Evolutionary conservation across 129 eudicot genomes (phyloP).

Genomic region (Daucus carota): DNA sequence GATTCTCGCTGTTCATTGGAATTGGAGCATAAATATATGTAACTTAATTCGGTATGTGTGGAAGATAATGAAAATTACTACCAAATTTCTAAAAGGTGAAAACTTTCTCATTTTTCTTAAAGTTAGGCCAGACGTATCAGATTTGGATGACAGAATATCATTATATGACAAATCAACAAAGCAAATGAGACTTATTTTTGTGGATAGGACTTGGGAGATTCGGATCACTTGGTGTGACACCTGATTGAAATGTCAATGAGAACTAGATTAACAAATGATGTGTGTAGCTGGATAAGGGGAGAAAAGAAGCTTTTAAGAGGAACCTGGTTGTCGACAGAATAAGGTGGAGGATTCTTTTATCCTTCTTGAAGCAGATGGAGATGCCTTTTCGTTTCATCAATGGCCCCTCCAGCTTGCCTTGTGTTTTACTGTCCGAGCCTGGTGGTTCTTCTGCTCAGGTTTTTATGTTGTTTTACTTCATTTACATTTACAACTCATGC

Average conservation of each 20-base stretch:
- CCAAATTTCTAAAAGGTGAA: neutral
- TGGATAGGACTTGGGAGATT: neutral
- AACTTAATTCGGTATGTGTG: neutral
- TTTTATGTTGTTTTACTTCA: neutral
- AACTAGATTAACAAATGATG: slow-evolving; percentile 1
- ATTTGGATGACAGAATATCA: neutral
- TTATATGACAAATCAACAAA: neutral
- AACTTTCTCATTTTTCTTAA: neutral
- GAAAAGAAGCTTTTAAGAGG: slow-evolving; percentile 19
- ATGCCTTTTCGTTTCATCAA: slow-evolving; percentile 38
- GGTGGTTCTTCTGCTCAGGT: slow-evolving; percentile 74
- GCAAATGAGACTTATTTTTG: neutral
- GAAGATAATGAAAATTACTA: neutral
- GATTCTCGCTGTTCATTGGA: neutral
- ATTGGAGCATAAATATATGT: neutral
- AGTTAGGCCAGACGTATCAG: neutral
- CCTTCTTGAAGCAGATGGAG: slow-evolving; percentile 42
- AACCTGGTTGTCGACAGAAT: slow-evolving; percentile 38
- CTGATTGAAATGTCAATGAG: neutral
- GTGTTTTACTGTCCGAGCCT: slow-evolving; percentile 49
- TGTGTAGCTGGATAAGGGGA: slow-evolving; percentile 43
- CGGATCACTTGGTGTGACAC: neutral
- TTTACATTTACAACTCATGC: neutral
- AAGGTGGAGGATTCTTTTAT: slow-evolving; percentile 48
- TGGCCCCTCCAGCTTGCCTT: slow-evolving; percentile 34